Evolutionary conservation across 176 grass and related monocot species (phyloP), one percentile per base, ranked within the genome.

Genomic region (Phragmites australis): DNA sequence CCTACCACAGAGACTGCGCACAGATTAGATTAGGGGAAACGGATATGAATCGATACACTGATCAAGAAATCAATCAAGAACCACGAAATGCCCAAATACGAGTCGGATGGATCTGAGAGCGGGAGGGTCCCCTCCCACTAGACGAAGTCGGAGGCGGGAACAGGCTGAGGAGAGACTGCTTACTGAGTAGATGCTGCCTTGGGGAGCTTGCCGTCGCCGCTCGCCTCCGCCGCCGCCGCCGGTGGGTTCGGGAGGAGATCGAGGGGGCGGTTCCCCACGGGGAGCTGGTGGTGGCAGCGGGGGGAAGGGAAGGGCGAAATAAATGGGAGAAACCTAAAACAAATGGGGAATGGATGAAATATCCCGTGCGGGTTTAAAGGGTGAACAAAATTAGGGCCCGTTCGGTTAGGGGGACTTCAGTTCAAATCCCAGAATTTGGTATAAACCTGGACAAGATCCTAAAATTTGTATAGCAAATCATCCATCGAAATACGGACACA

Each of bases 21-120:
- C 16, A 27, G 37, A 81, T 81, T 74, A 81, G 50, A 47, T 8
- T 49, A 15, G n/a, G 54, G 23, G 12, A 40, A 75, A 67, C 8
- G 2, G 69, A 59, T 31, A 27, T 30, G 26, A 27, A 19, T 56
- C 57, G 21, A 51, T 13, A 18, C 40, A 46, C 37, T 19, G 25
- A 53, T 4, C 45, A 60, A 0, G 14, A 32, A 53, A 71, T 29
- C 25, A 74, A 74, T 39, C 68, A 52, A 15, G 68, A 27, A 81
- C 27, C 37, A 15, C 29, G 51, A 81, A 74, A 57, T 81, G 77
- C 49, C 41, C 59, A 74, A 55, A 58, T 48, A 48, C 25, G 9
- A 40, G 73, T 14, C 68, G 34, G 5, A 39, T 8, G 84, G 76
- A 86, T 86, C 84, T 86, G 76, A 30, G 83, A 54, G 9, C 16